Conservation (phyloP, 2,329 filamentous ascomycete genomes). For the Lachnellula arida region DNA sequence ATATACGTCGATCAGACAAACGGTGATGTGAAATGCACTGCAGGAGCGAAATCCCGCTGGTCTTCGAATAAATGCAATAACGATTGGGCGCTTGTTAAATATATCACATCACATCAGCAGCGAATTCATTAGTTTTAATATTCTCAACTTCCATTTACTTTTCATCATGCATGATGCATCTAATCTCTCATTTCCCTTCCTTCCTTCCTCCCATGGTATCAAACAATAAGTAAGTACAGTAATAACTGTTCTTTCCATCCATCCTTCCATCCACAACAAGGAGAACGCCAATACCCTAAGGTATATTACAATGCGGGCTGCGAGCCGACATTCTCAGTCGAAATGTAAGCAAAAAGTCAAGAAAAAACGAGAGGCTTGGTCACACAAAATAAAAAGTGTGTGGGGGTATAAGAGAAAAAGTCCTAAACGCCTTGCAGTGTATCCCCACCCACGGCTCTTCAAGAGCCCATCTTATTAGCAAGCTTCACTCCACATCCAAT, state of each 20-base stretch:
- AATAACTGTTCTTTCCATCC: no score
- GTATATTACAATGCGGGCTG: not conserved
- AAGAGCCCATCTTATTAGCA: not conserved
- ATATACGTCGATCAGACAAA: no score
- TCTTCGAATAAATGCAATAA: no score
- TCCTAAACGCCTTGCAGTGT: slow-evolving; percentile 6
- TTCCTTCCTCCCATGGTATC: not conserved
- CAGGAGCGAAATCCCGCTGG: no score
- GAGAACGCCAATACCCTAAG: not conserved
- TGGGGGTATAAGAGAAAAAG: slow-evolving; percentile 20
- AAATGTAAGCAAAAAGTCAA: not conserved
- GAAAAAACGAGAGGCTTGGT: not conserved
- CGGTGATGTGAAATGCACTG: no score
- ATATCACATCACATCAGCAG: no score
- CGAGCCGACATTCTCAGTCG: not conserved
- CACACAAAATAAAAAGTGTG: slow-evolving; percentile 19
- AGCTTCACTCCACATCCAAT: slow-evolving; percentile 7
- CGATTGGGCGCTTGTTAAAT: no score
- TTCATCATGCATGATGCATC: no score
- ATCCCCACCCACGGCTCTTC: not conserved
- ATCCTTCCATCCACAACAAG: not conserved
- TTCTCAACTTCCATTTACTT: no score
- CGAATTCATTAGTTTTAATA: no score
- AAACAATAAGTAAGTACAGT: not conserved
- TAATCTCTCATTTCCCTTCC: no score